Base-by-base conservation (phyloP, 139 green algal species). In the Haematococcus lacustris region DNA sequence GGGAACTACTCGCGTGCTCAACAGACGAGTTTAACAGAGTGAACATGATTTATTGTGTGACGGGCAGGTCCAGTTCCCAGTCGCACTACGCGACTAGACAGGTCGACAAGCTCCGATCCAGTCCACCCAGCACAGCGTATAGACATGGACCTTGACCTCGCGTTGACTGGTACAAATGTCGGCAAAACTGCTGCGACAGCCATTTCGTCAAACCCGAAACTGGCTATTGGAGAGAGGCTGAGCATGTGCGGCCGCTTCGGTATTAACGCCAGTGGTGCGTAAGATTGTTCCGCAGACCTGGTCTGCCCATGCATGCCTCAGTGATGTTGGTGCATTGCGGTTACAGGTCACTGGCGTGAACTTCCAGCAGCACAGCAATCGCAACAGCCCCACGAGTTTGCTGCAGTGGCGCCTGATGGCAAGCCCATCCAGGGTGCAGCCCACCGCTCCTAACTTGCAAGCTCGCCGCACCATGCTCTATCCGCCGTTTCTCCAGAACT, bases 1-100 rank as follows among this genome's bases (percentile, higher is more conserved):
- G n/a, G n/a, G n/a, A n/a, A n/a, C n/a, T 98, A 26, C 6, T 66
- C 34, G 39, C 23, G 66, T 6, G 7, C 23, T 61, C 13, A 7
- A 59, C 40, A 13, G 3, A 47, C n/a, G 47, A 21, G 4, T 73
- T 40, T 30, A n/a, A 47, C 32, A 41, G 3, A 47, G 23, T n/a
- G 30, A 47, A 5, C 47, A 28, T n/a, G 5, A n/a, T 37, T 17
- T 21, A 7, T 38, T n/a, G 17, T 3, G 21, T 61, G 47, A 63
- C 6, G 47, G 3, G 32, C 47, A 9, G 28, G 40, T 5, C 13
- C 3, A 40, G 17, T 47, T n/a, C n/a, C 4, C 3, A 23, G n/a
- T 34, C 3, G 5, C 3, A 30, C 35, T 21, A 6, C 35, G 32
- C 7, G 3, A 71, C 13, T 34, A 17, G 3, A 71, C 38, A 34